Evolutionary conservation across 2,329 filamentous ascomycete species (phyloP).

Genomic region (Colletotrichum tanaceti): DNA sequence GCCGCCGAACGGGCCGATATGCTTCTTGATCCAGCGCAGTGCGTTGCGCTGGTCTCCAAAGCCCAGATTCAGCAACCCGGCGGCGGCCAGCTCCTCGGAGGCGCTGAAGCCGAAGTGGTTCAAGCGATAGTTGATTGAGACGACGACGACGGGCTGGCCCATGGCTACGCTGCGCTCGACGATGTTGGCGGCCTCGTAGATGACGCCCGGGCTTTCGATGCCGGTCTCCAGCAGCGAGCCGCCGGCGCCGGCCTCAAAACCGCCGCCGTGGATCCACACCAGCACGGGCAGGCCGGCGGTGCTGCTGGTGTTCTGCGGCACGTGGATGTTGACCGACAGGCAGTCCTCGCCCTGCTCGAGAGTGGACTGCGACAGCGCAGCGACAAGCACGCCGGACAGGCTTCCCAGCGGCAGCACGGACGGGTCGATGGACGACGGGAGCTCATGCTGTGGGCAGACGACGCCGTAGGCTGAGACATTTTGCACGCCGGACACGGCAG

Average conservation of each 20-base stretch:
- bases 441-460: constrained; percentile 19
- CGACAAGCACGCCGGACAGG: background rate
- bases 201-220: background rate
- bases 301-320: background rate
- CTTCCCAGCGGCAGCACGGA: background rate
- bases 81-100: constrained; percentile 51
- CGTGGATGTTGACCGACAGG: constrained; percentile 14
- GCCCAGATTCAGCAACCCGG: constrained; percentile 61
- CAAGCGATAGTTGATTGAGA: constrained; percentile 46
- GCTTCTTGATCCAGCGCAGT: constrained; percentile 63
- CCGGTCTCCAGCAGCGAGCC: background rate
- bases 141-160: constrained; percentile 43
- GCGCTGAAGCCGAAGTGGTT: constrained; percentile 56
- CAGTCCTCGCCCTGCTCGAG: constrained; percentile 8
- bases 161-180: constrained; percentile 13
- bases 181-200: constrained; percentile 10
- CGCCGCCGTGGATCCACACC: constrained; percentile 28
- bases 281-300: constrained; percentile 18
- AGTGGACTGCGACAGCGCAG: background rate
- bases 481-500: constrained; percentile 3
- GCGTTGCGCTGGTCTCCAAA: constrained; percentile 64
- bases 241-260: constrained; percentile 34
- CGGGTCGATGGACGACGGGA: constrained; percentile 12
- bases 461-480: constrained; percentile 15
- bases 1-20: constrained; percentile 66